phyloP scores from a whole-genome alignment of 73 alveolate genomes.

The Diophrys appendiculata region DNA sequence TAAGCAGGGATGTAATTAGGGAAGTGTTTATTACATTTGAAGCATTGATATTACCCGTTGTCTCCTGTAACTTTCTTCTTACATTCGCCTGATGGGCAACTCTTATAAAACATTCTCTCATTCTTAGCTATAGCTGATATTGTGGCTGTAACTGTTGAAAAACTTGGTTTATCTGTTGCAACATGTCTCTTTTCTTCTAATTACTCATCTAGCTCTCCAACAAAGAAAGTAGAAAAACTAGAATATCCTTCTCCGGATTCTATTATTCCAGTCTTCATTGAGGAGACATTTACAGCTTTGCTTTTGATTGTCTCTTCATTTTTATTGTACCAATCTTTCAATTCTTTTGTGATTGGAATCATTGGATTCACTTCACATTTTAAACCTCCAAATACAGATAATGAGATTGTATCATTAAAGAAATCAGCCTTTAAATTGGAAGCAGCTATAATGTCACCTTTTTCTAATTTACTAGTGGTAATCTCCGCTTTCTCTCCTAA shows the following conservation, averaged over 20 bases:
- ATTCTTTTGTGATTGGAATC: neutral
- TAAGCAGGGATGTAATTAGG: neutral
- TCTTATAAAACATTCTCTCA: neutral
- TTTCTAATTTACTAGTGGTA: neutral
- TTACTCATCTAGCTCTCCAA: neutral
- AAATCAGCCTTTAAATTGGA: neutral
- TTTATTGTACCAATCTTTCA: neutral
- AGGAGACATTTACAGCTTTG: neutral
- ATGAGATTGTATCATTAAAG: neutral
- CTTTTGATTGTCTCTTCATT: neutral
- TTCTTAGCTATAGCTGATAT: no score
- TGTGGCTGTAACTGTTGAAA: neutral
- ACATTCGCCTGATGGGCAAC: neutral
- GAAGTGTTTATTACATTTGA: neutral
- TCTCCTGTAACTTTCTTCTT: neutral
- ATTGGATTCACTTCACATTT: neutral
- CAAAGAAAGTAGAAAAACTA: neutral
- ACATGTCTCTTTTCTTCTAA: neutral
- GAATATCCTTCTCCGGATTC: neutral
- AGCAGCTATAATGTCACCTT: neutral
- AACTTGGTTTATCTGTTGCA: neutral
- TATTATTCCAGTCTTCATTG: slow-evolving; percentile 5
- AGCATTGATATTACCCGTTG: neutral
- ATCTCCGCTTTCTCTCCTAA: neutral
- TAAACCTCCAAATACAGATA: neutral